Conservation (phyloP, 345 rosid species). For the Citrus mangshanensis region DNA sequence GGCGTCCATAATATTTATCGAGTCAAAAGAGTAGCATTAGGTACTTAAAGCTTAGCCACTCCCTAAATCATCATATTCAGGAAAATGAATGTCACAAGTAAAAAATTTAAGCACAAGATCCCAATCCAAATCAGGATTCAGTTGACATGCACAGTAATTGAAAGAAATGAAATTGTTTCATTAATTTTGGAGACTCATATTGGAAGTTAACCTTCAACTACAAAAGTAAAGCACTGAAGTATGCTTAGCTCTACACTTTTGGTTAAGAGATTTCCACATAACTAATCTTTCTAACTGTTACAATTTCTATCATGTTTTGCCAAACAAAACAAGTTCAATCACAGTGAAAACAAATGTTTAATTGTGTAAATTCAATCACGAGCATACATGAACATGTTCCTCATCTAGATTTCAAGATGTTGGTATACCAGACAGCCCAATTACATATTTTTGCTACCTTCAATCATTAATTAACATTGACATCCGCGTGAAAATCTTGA, state of each 20-base stretch:
- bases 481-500: neutral
- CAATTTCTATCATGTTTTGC: neutral
- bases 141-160: neutral
- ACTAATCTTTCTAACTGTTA: neutral
- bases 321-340: neutral
- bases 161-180: neutral
- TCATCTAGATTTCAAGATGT: neutral
- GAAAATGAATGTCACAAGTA: neutral
- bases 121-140: neutral
- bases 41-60: neutral
- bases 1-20: neutral
- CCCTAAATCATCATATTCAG: neutral
- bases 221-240: neutral
- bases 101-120: neutral
- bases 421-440: neutral
- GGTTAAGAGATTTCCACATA: neutral
- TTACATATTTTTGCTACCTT: neutral
- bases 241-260: neutral
- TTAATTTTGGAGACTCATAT: neutral
- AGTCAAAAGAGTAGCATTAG: neutral
- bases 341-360: neutral
- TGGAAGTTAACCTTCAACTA: neutral
- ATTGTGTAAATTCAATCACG: neutral
- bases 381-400: neutral
- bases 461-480: neutral